Evolutionary conservation across 352 stramenopile genomes (phyloP).

Genomic region (Albugo laibachii): DNA sequence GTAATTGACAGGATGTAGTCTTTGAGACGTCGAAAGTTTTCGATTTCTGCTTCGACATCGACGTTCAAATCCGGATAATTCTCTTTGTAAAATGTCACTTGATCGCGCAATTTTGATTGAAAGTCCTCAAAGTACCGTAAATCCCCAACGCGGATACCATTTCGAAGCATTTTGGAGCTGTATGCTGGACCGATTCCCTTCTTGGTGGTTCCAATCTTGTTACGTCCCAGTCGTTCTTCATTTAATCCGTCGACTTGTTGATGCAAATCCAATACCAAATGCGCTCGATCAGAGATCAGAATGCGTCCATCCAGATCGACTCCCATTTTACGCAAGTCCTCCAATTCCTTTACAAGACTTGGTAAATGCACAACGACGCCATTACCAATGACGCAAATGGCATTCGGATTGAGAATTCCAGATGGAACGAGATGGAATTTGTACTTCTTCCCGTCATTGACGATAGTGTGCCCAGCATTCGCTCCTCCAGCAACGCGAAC

Average conservation of each 20-base stretch:
- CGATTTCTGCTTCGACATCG: slow-evolving; percentile 74
- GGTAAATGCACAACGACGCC: slow-evolving; percentile 96
- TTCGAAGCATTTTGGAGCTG: slow-evolving; percentile 95
- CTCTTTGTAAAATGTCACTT: slow-evolving; percentile 84
- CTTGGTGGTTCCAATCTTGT: slow-evolving; percentile 99
- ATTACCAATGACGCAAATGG: slow-evolving; percentile 96
- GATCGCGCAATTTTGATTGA: slow-evolving; percentile 76
- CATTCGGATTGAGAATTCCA: slow-evolving; percentile 92
- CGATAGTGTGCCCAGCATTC: slow-evolving; percentile 98
- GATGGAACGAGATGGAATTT: slow-evolving; percentile 99
- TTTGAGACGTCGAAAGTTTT: slow-evolving; percentile 59
- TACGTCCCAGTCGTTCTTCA: slow-evolving; percentile 70
- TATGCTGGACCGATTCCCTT: slow-evolving; percentile 98
- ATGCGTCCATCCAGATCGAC: slow-evolving; percentile 87
- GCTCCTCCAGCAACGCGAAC: slow-evolving; percentile 91
- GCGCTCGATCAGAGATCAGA: slow-evolving; percentile 93
- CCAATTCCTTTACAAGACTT: slow-evolving; percentile 89
- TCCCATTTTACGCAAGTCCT: slow-evolving; percentile 76
- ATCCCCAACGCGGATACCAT: slow-evolving; percentile 93
- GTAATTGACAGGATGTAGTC: slow-evolving; percentile 78
- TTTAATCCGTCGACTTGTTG: slow-evolving; percentile 82
- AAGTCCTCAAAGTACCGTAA: slow-evolving; percentile 83
- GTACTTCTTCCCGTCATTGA: slow-evolving; percentile 96
- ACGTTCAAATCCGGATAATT: slow-evolving; percentile 67
- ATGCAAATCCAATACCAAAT: slow-evolving; percentile 99